A percentile compares a stretch with the other conserved stretches of the same genome.
Conservation (phyloP, 768 basidiomycete genomes). For the Cubamyces sp. region DNA sequence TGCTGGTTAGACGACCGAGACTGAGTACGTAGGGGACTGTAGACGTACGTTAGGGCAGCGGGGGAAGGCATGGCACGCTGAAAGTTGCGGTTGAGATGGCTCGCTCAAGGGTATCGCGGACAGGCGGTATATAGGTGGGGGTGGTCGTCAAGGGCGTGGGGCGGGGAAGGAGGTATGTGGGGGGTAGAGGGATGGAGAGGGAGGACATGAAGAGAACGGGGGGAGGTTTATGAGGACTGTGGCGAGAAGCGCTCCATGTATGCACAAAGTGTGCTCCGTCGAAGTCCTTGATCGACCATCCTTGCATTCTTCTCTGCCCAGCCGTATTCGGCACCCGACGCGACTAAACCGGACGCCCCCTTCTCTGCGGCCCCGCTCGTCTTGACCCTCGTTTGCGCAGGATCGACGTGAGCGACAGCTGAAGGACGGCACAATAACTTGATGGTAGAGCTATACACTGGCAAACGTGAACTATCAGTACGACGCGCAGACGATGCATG, state of each 20-base stretch:
- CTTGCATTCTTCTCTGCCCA: not conserved
- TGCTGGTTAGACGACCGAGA: not conserved
- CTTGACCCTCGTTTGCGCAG: not conserved
- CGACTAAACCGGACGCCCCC: not conserved
- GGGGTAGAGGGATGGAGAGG: not conserved
- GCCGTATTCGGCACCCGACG: conserved; percentile 10
- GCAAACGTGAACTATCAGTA: too few species aligned
- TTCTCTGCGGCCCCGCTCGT: not conserved
- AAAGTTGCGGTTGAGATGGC: not conserved
- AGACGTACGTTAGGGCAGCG: conserved; percentile 23
- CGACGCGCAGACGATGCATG: too few species aligned
- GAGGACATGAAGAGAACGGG: not conserved
- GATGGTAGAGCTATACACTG: too few species aligned
- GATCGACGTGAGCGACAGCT: not conserved
- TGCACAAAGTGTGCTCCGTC: conserved; percentile 6
- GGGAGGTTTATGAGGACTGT: conserved; percentile 8
- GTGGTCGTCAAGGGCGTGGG: not conserved
- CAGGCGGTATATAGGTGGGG: not conserved
- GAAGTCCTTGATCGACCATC: conserved; percentile 10
- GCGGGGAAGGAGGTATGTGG: not conserved
- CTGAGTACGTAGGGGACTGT: not conserved
- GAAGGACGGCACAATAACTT: not conserved
- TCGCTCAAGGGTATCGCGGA: conserved; percentile 15
- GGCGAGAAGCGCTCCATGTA: not conserved
- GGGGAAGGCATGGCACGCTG: conserved; percentile 21